Conservation (phyloP, 2,329 filamentous ascomycete species). For the Coccinonectria pachysandricola region DNA sequence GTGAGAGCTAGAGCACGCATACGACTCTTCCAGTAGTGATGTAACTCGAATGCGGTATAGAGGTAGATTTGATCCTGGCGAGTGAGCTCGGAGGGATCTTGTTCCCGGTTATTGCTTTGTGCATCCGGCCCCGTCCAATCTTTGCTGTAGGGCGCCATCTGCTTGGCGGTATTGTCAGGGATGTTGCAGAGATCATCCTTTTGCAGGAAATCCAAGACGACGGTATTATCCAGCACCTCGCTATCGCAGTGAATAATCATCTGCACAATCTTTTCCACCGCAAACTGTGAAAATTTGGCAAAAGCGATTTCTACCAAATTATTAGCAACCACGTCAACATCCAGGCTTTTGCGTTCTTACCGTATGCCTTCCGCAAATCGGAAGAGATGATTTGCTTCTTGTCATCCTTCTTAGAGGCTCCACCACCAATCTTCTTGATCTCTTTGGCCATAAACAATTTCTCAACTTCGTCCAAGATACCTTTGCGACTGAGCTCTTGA, state of each 20-base stretch:
- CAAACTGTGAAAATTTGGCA: constrained; percentile 79
- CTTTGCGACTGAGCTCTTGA: constrained; percentile 81
- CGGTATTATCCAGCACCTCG: constrained; percentile 76
- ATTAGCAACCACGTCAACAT: constrained; percentile 18
- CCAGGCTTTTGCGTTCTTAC: constrained; percentile 32
- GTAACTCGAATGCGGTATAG: constrained; percentile 84
- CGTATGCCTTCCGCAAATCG: constrained; percentile 80
- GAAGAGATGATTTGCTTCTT: constrained; percentile 96
- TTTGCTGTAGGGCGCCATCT: constrained; percentile 89
- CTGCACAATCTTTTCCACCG: constrained; percentile 75
- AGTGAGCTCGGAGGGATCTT: constrained; percentile 79
- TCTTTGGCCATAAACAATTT: constrained; percentile 97
- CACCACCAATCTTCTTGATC: constrained; percentile 73
- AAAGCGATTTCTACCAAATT: constrained; percentile 64
- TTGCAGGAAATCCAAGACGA: constrained; percentile 94
- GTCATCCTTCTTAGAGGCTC: constrained; percentile 68
- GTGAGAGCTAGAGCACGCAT: constrained; percentile 86
- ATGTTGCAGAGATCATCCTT: constrained; percentile 89
- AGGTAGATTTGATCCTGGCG: constrained; percentile 93
- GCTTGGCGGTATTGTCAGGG: constrained; percentile 79
- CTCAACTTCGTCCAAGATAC: constrained; percentile 94
- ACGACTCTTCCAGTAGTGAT: constrained; percentile 97
- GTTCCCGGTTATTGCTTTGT: constrained; percentile 65
- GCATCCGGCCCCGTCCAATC: constrained; percentile 92
- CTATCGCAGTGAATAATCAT: constrained; percentile 95